A percentile compares a stretch with the other conserved stretches of the same genome.
Evolutionary conservation across 306 rosid genomes (phyloP).

Genomic region (Cucurbita pepo): DNA sequence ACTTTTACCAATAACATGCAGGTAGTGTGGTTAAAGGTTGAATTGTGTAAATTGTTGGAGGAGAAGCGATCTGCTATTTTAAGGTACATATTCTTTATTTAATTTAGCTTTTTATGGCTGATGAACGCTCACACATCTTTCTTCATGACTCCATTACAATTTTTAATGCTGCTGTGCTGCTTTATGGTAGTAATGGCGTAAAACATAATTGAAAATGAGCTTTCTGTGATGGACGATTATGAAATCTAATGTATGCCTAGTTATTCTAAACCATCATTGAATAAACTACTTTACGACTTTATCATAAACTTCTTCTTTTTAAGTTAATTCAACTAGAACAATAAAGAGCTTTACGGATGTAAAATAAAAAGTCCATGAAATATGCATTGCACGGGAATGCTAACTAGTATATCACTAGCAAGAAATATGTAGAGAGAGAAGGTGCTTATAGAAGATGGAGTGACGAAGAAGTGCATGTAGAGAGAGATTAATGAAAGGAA

Average conservation of each 20-base stretch:
- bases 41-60: conserved; percentile 71
- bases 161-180: not conserved
- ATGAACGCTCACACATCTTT: not conserved
- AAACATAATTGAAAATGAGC: not conserved
- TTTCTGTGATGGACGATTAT: not conserved
- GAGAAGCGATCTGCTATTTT: conserved; percentile 84
- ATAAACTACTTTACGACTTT: not conserved
- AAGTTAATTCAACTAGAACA: not conserved
- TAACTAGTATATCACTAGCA: not conserved
- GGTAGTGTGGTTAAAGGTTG: conserved; percentile 85
- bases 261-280: not conserved
- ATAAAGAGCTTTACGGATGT: not conserved
- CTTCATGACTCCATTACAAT: not conserved
- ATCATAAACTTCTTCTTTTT: not conserved
- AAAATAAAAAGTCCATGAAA: not conserved
- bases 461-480: not conserved
- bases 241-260: not conserved
- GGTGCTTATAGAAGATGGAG: not conserved
- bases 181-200: not conserved
- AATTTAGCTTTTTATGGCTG: not conserved
- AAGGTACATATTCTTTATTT: conserved; percentile 32
- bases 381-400: not conserved
- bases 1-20: conserved; percentile 17
- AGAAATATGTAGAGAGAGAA: not conserved
- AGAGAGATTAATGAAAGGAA: not conserved